Evolutionary conservation across 2,329 filamentous ascomycete genomes (phyloP).

Genomic region (Arthrinium puccinioides): DNA sequence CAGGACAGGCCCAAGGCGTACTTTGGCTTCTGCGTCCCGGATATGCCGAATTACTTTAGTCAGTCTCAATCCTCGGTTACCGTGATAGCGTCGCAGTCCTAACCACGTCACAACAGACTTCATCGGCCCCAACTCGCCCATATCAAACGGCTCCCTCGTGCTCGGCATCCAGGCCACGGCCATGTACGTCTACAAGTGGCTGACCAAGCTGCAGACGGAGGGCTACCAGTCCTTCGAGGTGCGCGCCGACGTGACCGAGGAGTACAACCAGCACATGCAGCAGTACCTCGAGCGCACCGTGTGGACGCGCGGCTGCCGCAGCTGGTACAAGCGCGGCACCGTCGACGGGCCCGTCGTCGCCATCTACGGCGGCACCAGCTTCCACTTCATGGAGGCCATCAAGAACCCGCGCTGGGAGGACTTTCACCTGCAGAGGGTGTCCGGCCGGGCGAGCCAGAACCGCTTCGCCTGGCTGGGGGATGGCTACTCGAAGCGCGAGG

Average conservation of each 20-base stretch:
- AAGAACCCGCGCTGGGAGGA: constrained; percentile 14
- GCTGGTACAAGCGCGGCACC: constrained; percentile 9
- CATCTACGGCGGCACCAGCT: constrained; percentile 10
- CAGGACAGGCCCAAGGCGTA: constrained; percentile 42
- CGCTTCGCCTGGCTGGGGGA: constrained; percentile 6
- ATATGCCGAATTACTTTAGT: constrained; percentile 48
- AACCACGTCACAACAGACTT: constrained; percentile 53
- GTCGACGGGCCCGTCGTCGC: constrained; percentile 7
- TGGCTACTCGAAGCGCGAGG: constrained; percentile 7
- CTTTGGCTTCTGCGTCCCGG: constrained; percentile 43
- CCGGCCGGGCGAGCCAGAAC: neutral
- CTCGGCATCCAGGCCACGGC: constrained; percentile 7
- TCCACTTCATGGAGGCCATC: constrained; percentile 11
- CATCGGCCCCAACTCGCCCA: constrained; percentile 26
- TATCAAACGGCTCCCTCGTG: constrained; percentile 11
- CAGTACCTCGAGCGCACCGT: constrained; percentile 17
- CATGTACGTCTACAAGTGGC: constrained; percentile 5
- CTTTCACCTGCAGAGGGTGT: constrained; percentile 10
- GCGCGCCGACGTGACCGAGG: constrained; percentile 12
- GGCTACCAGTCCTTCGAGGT: constrained; percentile 8
- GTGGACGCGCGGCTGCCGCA: constrained; percentile 13
- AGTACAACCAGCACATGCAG: constrained; percentile 19
- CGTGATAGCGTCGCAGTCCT: neutral
- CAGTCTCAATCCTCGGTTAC: neutral
- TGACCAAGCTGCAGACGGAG: constrained; percentile 8